Percentiles rank a stretch among this genome's conserved stretches.
Conservation (phyloP, 495 filamentous ascomycete species). For the Penicillium diatomitis region DNA sequence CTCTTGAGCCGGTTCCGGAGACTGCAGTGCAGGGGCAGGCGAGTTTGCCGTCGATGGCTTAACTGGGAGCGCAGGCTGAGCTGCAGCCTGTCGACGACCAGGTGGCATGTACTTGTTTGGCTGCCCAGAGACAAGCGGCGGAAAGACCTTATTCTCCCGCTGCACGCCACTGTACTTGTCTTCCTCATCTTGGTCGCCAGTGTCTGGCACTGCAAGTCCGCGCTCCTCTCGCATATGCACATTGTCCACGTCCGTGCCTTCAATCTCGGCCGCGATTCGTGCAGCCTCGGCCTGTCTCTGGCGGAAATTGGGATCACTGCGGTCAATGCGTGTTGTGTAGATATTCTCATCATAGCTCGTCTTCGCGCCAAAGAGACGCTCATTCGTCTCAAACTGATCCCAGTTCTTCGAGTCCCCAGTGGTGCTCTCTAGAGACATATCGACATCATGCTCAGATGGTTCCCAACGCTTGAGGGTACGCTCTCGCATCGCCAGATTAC, state of each 20-base stretch:
- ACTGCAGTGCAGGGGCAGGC: conserved; percentile 2
- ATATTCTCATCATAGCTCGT: conserved; percentile 87
- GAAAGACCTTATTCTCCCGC: conserved; percentile 57
- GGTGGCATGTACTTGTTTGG: conserved; percentile 85
- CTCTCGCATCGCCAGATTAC: conserved; percentile 56
- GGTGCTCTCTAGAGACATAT: conserved; percentile 60
- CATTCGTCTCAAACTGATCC: conserved; percentile 93
- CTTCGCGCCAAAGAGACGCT: conserved; percentile 75
- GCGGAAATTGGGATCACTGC: conserved; percentile 68
- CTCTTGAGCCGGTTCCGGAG: conserved; percentile 20
- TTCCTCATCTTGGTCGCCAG: conserved; percentile 76
- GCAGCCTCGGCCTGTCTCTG: conserved; percentile 69
- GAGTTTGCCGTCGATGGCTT: conserved; percentile 12
- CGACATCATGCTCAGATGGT: conserved; percentile 50
- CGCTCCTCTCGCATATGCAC: conserved; percentile 83
- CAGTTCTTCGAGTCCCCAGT: conserved; percentile 45
- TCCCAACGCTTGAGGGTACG: conserved; percentile 80
- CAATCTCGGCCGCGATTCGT: conserved; percentile 82
- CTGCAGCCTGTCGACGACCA: conserved; percentile 68
- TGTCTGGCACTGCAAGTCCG: conserved; percentile 55
- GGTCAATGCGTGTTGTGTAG: conserved; percentile 88
- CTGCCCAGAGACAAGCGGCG: conserved; percentile 52
- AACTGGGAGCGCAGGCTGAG: conserved; percentile 59
- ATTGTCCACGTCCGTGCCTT: conserved; percentile 57
- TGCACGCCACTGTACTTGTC: conserved; percentile 94